Conservation (phyloP, 345 rosid species). For the Pugionium cornutum region DNA sequence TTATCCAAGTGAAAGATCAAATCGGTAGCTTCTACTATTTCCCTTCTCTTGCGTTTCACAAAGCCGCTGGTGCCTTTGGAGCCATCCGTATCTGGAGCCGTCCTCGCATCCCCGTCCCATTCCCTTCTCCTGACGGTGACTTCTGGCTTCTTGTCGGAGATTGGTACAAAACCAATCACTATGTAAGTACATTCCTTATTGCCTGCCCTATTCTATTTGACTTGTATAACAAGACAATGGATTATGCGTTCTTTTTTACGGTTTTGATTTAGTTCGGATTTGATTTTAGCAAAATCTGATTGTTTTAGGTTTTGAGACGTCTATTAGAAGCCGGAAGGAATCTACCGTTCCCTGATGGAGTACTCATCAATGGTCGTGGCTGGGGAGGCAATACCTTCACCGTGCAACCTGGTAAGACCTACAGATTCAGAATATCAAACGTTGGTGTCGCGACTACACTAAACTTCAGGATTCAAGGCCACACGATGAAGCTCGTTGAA, state of each 20-base stretch:
- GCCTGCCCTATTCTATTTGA: neutral
- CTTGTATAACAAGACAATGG: conserved; percentile 16
- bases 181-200: conserved; percentile 42
- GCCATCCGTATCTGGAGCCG: conserved; percentile 84
- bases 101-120: conserved; percentile 83
- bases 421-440: conserved; percentile 85
- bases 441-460: conserved; percentile 70
- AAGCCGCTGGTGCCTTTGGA: conserved; percentile 94
- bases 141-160: conserved; percentile 78
- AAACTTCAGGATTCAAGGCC: conserved; percentile 88
- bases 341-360: conserved; percentile 77
- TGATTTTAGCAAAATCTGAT: conserved; percentile 3
- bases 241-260: no score
- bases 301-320: conserved; percentile 54
- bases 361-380: conserved; percentile 92
- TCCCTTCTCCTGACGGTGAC: conserved; percentile 70
- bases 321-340: conserved; percentile 58
- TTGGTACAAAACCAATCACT: conserved; percentile 82
- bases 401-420: conserved; percentile 83
- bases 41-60: conserved; percentile 10
- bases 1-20: conserved; percentile 73
- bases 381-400: conserved; percentile 70
- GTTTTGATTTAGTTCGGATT: neutral
- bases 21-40: no score
- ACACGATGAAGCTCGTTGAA: conserved; percentile 77